Percentiles rank a stretch among this genome's conserved stretches.
phyloP scores from a whole-genome alignment of 2,329 filamentous ascomycete species.

The Sporothrix pseudoabietina region DNA sequence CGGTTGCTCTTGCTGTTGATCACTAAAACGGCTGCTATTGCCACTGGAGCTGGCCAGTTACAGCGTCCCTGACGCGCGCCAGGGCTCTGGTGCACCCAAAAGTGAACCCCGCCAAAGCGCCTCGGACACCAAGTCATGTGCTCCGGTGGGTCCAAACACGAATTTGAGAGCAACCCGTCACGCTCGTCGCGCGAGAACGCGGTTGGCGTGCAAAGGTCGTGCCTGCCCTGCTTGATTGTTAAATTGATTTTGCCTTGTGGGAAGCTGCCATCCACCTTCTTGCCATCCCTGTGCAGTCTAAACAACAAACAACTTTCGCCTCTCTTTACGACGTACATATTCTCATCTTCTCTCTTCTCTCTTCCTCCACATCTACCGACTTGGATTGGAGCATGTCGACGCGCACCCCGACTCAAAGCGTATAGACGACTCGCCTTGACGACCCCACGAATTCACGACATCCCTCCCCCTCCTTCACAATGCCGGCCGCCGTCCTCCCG shows the following conservation, averaged over 20 bases:
- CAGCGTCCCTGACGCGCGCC: not conserved
- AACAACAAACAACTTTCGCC: not conserved
- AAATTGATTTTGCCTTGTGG: constrained; percentile 32
- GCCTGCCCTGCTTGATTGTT: constrained; percentile 30
- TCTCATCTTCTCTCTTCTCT: not conserved
- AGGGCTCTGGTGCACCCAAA: not conserved
- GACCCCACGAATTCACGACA: not conserved
- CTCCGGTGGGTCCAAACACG: constrained; percentile 32
- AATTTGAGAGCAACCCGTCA: constrained; percentile 36
- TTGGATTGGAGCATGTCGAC: not conserved
- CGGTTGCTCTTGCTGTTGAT: not conserved
- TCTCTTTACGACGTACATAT: not conserved
- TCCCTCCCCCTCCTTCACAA: constrained; percentile 37
- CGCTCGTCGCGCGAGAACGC: constrained; percentile 41
- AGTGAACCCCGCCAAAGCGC: constrained; percentile 6
- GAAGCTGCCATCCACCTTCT: not conserved
- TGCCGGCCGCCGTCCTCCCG: constrained; percentile 58
- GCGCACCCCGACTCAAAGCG: not conserved
- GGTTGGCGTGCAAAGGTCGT: constrained; percentile 36
- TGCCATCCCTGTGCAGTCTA: not conserved
- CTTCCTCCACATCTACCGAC: not conserved
- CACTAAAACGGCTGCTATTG: not conserved
- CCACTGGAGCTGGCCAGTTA: not conserved
- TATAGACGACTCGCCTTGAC: not conserved
- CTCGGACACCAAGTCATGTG: constrained; percentile 34